Evolutionary conservation across 306 rosid species (phyloP).

Genomic region (Medicago ruthenica): DNA sequence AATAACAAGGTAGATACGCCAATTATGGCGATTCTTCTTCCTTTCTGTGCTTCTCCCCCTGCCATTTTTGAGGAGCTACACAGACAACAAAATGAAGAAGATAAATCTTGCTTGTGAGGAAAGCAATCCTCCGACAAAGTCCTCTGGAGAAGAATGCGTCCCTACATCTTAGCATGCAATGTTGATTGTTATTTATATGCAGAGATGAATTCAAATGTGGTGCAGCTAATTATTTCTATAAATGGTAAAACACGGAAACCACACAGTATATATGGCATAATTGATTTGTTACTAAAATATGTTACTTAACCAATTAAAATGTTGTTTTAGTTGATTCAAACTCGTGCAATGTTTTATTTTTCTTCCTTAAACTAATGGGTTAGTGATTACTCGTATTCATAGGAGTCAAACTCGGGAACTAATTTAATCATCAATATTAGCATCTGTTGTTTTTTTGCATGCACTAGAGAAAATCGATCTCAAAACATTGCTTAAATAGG

Average conservation of each 20-base stretch:
- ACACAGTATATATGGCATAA: neutral
- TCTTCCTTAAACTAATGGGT: no score
- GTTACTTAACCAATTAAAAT: no score
- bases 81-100: neutral
- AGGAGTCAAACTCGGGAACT: neutral
- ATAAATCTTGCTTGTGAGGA: neutral
- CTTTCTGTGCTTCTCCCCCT: slow-evolving; percentile 24
- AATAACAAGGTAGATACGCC: slow-evolving; percentile 8
- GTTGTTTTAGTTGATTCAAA: no score
- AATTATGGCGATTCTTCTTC: neutral
- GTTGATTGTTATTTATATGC: neutral
- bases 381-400: neutral
- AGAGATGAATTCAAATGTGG: neutral
- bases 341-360: no score
- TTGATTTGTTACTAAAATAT: neutral
- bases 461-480: neutral
- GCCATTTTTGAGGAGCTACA: neutral
- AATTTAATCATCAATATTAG: neutral
- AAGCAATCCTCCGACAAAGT: neutral
- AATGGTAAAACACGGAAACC: slow-evolving; percentile 6
- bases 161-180: neutral
- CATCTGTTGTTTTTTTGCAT: neutral
- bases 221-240: neutral
- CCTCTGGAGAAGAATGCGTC: neutral
- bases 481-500: neutral